Conservation (phyloP, 148 eudicot species). For the Dianthus caryophyllus region DNA sequence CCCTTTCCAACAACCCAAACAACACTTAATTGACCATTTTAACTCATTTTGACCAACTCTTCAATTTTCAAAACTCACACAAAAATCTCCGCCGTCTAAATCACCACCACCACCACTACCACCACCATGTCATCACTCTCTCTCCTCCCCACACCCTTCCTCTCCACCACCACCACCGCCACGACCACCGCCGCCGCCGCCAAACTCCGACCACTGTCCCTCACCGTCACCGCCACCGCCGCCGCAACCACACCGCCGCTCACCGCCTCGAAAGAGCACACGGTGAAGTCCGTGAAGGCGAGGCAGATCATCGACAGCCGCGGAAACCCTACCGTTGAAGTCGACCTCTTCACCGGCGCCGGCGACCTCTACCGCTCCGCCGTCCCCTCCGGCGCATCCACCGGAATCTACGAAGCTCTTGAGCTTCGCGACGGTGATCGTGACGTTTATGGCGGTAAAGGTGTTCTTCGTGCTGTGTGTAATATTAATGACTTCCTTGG, state of each 20-base stretch:
- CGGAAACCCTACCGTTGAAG: constrained; percentile 95
- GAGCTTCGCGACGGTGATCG: constrained; percentile 93
- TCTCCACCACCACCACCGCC: constrained; percentile 46
- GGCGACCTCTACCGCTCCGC: constrained; percentile 66
- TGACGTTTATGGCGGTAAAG: constrained; percentile 82
- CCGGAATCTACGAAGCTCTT: constrained; percentile 94
- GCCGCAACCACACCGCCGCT: constrained; percentile 26
- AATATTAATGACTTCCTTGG: constrained; percentile 74
- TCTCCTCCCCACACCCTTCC: constrained; percentile 54
- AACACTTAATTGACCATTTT: no score
- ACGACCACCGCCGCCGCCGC: background rate
- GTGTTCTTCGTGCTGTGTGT: constrained; percentile 72
- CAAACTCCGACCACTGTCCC: constrained; percentile 19
- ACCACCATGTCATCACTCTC: no score
- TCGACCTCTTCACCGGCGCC: constrained; percentile 68
- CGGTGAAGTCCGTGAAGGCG: constrained; percentile 71
- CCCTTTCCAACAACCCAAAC: no score
- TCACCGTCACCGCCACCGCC: constrained; percentile 35
- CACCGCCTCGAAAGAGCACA: constrained; percentile 27
- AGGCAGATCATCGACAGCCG: constrained; percentile 94
- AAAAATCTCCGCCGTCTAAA: no score
- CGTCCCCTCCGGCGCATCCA: constrained; percentile 94
- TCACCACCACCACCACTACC: no score
- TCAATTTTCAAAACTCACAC: no score
- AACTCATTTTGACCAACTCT: no score